These are phyloP conservation scores for Podaxis pistillaris DNA, from an alignment of 768 basidiomycete species.

Conservation along the genomic window DNA sequence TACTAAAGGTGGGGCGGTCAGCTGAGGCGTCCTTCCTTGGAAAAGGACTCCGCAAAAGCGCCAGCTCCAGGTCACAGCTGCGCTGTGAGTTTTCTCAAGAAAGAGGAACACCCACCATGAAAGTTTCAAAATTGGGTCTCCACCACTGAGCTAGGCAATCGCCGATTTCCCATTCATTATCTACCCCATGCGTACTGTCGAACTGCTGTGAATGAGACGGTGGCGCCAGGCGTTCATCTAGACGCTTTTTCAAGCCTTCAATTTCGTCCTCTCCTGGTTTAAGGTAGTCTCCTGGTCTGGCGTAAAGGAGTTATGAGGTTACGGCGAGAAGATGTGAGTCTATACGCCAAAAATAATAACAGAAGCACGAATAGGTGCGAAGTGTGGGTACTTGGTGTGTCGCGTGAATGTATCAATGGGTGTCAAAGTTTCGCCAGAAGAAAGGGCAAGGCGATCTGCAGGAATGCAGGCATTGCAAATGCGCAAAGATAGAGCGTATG, in stretches of 20 bases:
- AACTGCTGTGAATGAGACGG: constrained; percentile 69
- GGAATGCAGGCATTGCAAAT: neutral
- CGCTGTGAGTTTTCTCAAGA: neutral
- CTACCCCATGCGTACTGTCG: constrained; percentile 71
- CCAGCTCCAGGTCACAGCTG: neutral
- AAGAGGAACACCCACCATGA: constrained; percentile 72
- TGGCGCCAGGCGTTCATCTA: constrained; percentile 88
- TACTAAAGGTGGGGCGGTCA: constrained; percentile 50
- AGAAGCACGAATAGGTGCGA: neutral
- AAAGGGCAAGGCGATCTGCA: neutral
- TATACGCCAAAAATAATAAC: neutral
- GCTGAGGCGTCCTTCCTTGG: neutral
- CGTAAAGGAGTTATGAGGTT: neutral
- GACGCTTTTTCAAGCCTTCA: constrained; percentile 82
- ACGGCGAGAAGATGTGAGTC: neutral
- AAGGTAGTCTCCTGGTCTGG: constrained; percentile 96
- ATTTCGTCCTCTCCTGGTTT: constrained; percentile 94
- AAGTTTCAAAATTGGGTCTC: constrained; percentile 97
- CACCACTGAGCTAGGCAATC: constrained; percentile 99
- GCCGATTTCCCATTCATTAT: constrained; percentile 94
- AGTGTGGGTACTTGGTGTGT: neutral
- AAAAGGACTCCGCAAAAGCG: too few species aligned
- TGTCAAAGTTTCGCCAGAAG: neutral
- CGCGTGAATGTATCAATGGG: neutral
- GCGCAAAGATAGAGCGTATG: neutral